A percentile compares a stretch with the other conserved stretches of the same genome.
Evolutionary conservation across 106 monocot genomes (phyloP).

Genomic region (Dendrobium chrysotoxum): DNA sequence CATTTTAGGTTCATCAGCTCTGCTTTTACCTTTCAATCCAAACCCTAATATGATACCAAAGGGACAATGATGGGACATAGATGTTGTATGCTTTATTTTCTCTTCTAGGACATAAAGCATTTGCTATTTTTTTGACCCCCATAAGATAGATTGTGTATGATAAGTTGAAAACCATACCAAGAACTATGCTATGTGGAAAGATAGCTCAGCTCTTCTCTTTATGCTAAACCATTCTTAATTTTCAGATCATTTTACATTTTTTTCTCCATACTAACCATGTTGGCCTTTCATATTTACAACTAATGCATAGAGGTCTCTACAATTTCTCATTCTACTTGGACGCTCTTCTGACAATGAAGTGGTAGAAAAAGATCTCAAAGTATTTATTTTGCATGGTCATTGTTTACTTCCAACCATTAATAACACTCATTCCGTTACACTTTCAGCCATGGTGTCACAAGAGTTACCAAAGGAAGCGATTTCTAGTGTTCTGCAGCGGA

Average conservation of each 20-base stretch:
- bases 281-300: background rate
- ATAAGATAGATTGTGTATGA: background rate
- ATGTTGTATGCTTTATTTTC: background rate
- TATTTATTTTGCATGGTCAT: background rate
- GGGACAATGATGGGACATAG: background rate
- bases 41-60: background rate
- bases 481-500: background rate
- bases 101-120: background rate
- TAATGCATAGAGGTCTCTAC: background rate
- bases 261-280: background rate
- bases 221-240: background rate
- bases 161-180: no score
- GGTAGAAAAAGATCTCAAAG: background rate
- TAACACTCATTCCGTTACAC: background rate
- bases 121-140: background rate
- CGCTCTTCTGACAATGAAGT: background rate
- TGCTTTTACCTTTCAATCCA: background rate
- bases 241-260: background rate
- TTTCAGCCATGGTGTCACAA: background rate
- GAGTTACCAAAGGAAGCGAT: background rate
- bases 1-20: no score
- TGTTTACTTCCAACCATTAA: background rate
- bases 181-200: background rate
- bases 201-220: background rate
- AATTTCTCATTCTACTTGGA: no score